phyloP scores from a whole-genome alignment of 306 rosid genomes.

The Vicia sativa region DNA sequence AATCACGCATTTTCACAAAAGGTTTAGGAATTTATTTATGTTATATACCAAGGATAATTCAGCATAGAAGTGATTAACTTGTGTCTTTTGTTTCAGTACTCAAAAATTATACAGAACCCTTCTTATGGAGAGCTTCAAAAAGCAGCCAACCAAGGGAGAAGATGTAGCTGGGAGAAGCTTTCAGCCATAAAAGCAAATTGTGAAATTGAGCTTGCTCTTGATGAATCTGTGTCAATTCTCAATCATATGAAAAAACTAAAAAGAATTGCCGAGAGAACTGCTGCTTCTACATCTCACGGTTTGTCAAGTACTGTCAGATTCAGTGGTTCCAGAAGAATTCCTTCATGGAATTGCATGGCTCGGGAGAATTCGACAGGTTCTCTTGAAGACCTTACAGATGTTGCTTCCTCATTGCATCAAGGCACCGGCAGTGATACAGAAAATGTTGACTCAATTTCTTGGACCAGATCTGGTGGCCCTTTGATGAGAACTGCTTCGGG shows the following conservation, averaged over 20 bases:
- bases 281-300: constrained; percentile 69
- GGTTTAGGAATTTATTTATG: constrained; percentile 14
- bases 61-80: constrained; percentile 32
- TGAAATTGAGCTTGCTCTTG: constrained; percentile 90
- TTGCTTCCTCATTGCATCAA: constrained; percentile 58
- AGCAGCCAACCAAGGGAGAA: constrained; percentile 95
- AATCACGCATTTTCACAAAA: neutral
- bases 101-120: constrained; percentile 89
- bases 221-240: constrained; percentile 86
- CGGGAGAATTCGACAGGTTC: constrained; percentile 94
- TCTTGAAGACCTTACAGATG: constrained; percentile 73
- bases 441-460: constrained; percentile 56
- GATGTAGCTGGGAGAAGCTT: constrained; percentile 98
- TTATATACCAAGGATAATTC: constrained; percentile 26
- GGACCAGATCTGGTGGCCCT: constrained; percentile 98
- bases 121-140: constrained; percentile 89
- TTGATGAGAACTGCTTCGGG: constrained; percentile 86
- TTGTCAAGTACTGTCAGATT: constrained; percentile 56
- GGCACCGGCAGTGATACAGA: constrained; percentile 63
- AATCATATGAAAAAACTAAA: constrained; percentile 87
- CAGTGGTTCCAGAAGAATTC: constrained; percentile 85
- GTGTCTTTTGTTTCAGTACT: constrained; percentile 56
- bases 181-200: constrained; percentile 96
- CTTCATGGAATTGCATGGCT: constrained; percentile 96
- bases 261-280: constrained; percentile 74